Evolutionary conservation across 148 eudicot genomes (phyloP).

Genomic region (Pouteria glomerata): DNA sequence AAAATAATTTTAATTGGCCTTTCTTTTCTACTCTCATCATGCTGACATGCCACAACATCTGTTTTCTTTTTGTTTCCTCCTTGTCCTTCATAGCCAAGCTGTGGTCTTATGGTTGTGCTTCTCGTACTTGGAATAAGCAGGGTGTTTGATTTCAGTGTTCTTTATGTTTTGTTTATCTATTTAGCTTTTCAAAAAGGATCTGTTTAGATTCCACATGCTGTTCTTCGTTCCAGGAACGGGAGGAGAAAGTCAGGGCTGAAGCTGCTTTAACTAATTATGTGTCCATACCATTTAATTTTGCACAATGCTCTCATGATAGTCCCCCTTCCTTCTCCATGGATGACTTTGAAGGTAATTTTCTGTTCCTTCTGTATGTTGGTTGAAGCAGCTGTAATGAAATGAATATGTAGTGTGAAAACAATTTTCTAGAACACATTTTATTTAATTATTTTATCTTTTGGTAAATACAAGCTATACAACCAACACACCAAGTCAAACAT

Average conservation of each 20-base stretch:
- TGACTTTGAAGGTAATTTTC: constrained; percentile 82
- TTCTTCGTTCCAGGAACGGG: constrained; percentile 52
- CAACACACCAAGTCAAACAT: no score
- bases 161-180: neutral
- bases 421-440: no score
- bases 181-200: neutral
- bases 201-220: neutral
- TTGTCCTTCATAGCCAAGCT: neutral
- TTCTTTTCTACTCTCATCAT: neutral
- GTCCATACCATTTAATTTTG: constrained; percentile 33
- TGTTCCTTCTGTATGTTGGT: neutral
- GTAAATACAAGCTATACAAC: no score
- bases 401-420: neutral
- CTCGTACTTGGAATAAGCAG: constrained; percentile 2
- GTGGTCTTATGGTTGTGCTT: neutral
- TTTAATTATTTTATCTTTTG: no score
- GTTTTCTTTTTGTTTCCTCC: no score
- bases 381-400: neutral
- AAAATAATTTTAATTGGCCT: neutral
- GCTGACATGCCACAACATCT: neutral
- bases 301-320: constrained; percentile 31
- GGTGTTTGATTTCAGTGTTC: neutral
- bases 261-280: constrained; percentile 41
- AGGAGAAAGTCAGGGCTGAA: constrained; percentile 79
- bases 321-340: constrained; percentile 69